Evolutionary conservation across 192 early-diverging fungal species (phyloP).

Genomic region (Backusella westeae): DNA sequence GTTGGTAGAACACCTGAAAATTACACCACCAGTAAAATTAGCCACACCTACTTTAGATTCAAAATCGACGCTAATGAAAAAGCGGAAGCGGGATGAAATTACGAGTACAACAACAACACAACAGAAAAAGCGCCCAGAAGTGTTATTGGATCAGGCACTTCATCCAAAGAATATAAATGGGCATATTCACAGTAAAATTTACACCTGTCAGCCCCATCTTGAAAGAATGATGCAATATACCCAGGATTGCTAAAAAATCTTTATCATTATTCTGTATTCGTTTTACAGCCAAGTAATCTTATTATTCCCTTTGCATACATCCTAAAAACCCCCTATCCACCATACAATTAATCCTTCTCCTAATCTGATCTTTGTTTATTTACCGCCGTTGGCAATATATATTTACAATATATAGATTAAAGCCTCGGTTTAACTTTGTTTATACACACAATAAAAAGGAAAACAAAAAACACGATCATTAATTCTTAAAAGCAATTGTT

Average conservation of each 20-base stretch:
- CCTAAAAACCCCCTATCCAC: background rate
- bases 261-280: background rate
- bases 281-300: background rate
- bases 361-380: background rate
- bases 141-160: background rate
- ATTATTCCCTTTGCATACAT: background rate
- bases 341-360: background rate
- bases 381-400: background rate
- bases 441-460: background rate
- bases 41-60: constrained; percentile 8
- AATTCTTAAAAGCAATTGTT: background rate
- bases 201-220: background rate
- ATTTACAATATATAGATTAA: background rate
- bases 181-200: background rate
- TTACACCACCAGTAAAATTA: background rate
- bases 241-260: background rate
- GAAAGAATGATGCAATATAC: constrained; percentile 2
- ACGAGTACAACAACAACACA: background rate
- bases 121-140: background rate
- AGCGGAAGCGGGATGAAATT: background rate
- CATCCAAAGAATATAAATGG: background rate
- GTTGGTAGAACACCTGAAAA: constrained; percentile 1
- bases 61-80: background rate
- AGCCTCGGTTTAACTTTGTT: background rate
- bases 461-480: background rate